phyloP scores from a whole-genome alignment of 2,329 filamentous ascomycete genomes.

The Fusarium drepaniforme region DNA sequence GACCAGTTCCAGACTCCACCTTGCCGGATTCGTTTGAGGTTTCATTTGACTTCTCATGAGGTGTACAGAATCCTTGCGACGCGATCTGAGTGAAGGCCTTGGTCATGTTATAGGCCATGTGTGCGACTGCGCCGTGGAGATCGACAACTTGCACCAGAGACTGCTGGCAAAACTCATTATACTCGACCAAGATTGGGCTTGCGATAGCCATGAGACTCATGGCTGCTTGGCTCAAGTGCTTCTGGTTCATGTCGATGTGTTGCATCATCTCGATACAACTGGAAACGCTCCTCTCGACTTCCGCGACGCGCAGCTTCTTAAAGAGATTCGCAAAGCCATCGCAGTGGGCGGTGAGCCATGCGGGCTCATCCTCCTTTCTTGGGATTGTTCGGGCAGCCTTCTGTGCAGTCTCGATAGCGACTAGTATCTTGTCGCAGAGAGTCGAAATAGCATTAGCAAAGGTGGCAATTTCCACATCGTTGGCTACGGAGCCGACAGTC shows the following conservation, averaged over 20 bases:
- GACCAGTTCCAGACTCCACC: constrained; percentile 89
- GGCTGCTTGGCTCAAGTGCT: constrained; percentile 44
- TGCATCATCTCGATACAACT: constrained; percentile 54
- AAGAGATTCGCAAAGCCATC: constrained; percentile 65
- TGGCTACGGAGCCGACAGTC: constrained; percentile 11
- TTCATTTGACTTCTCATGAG: constrained; percentile 82
- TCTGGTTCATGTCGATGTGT: constrained; percentile 46
- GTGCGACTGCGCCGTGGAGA: constrained; percentile 78
- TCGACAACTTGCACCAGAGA: constrained; percentile 69
- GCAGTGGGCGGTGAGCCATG: constrained; percentile 57
- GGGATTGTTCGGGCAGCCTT: constrained; percentile 61
- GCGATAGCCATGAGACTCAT: constrained; percentile 50
- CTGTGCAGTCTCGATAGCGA: constrained; percentile 80
- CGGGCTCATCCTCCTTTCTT: constrained; percentile 50
- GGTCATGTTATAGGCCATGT: constrained; percentile 80
- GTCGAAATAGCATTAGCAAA: constrained; percentile 72
- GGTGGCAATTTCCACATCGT: constrained; percentile 47
- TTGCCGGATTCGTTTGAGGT: constrained; percentile 79
- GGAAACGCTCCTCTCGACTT: constrained; percentile 61
- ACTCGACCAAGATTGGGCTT: constrained; percentile 81
- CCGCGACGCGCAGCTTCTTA: constrained; percentile 69
- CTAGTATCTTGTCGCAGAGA: constrained; percentile 81
- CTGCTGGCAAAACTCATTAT: constrained; percentile 70
- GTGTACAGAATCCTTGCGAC: constrained; percentile 90
- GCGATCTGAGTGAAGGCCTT: constrained; percentile 84